Percentiles rank a stretch among this genome's conserved stretches.
Conservation (phyloP, 2,329 filamentous ascomycete species). For the Aspergillus flavus region DNA sequence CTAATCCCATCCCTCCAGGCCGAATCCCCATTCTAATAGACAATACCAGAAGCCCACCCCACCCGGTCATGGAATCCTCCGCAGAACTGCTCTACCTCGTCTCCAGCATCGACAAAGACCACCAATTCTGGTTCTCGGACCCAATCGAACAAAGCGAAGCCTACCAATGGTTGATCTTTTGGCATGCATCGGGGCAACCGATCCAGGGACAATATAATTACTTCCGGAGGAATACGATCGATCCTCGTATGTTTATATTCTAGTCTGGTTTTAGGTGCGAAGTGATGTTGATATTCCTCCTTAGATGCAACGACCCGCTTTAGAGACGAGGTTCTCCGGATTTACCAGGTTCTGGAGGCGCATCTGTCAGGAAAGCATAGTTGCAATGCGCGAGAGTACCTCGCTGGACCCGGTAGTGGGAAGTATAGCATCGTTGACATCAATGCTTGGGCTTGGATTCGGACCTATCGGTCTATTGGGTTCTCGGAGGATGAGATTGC, state of each 20-base stretch:
- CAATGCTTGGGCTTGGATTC: constrained; percentile 5
- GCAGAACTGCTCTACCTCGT: neutral
- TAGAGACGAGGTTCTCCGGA: neutral
- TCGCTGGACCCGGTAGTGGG: neutral
- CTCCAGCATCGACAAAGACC: neutral
- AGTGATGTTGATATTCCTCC: neutral
- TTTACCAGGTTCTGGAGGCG: neutral
- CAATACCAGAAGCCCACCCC: neutral
- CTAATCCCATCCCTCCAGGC: neutral
- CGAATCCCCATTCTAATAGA: neutral
- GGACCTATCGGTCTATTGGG: constrained; percentile 1
- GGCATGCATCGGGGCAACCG: neutral
- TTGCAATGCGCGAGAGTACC: neutral
- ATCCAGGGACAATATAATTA: neutral
- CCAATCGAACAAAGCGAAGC: neutral
- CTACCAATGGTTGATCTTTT: neutral
- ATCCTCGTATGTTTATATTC: neutral
- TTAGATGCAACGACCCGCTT: neutral
- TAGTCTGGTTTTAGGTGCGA: too few relatives aligned
- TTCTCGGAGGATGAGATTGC: neutral
- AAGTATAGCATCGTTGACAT: constrained; percentile 8
- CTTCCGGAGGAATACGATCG: neutral
- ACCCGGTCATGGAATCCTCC: neutral
- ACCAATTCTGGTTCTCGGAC: neutral
- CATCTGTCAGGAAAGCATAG: neutral